Evolutionary conservation across 2,329 filamentous ascomycete species (phyloP).

Genomic region (Aureobasidium sp.): DNA sequence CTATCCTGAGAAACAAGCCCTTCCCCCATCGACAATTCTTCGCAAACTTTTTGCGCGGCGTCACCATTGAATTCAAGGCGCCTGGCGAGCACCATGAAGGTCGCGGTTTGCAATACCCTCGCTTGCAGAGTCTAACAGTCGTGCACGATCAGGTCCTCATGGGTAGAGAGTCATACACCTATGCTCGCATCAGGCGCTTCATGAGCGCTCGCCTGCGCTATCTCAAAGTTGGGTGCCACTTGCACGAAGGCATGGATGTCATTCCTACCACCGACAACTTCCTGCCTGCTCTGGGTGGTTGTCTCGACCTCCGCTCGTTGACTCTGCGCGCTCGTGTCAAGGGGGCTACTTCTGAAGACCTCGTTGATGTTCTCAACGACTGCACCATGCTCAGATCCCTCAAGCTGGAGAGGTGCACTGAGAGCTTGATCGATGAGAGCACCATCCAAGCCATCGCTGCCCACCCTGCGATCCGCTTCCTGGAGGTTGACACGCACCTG

Average conservation of each 20-base stretch:
- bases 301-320: neutral
- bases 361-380: neutral
- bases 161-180: neutral
- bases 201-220: neutral
- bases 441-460: neutral
- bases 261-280: neutral
- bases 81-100: neutral
- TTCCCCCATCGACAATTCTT: too few species aligned
- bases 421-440: neutral
- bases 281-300: neutral
- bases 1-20: too few species aligned
- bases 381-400: neutral
- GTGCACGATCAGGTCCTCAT: neutral
- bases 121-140: neutral
- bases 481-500: neutral
- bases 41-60: neutral
- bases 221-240: neutral
- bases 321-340: neutral
- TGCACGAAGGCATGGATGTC: neutral
- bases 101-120: neutral
- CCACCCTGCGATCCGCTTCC: neutral
- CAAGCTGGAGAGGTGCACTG: neutral
- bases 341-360: neutral
- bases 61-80: neutral
- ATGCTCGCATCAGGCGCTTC: neutral